Base-by-base conservation (phyloP, 1,284 basidiomycete species). In the Exobasidium rhododendri region DNA sequence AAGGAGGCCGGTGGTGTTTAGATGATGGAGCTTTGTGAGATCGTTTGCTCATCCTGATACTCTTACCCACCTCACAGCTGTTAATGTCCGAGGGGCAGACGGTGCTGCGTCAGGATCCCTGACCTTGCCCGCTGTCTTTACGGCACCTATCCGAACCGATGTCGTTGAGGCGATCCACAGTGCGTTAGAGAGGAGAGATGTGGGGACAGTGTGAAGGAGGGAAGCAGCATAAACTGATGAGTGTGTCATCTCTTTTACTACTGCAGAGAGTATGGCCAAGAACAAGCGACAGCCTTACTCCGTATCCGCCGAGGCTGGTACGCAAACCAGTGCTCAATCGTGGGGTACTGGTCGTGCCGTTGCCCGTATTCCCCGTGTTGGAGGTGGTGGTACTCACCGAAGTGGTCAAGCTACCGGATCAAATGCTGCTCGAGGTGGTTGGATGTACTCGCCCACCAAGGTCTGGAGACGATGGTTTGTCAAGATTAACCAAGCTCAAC, bases 331-430 rank as follows among this genome's bases (percentile, higher is more conserved):
- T 70, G 94, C 94, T 71, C 92, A 94, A 83, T 98, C 96, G 57
- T 99, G 94, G 94, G 94, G 94, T 85, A 99, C 94, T 75, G 94
- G 94, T 89, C 93, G 96, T 85, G 96, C 96, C 77, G 94, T 99
- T 72, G 96, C 94, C 54, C 94, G 94, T 94, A 98, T 98, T 82
- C 96, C 96, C 83, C 94, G 96, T 92, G 94, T 98, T 70, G 92
- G 92, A 81, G 94, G 96, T 83, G 90, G 92, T 82, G 96, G 94
- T 84, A 98, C 96, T 74, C 92, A 94, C 85, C 91, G 96, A 78
- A 94, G 94, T 67, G 94, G 94, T 68, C 73, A 92, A 89, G 96
- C 92, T 81, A 94, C 94, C 46, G 97, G 98, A 85, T 96, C 94
- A 82, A 77, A 78, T 76, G 75, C 75, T 73, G 74, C 68, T 67